Conservation (phyloP, 2,329 filamentous ascomycete species). For the Aspergillus fructus region DNA sequence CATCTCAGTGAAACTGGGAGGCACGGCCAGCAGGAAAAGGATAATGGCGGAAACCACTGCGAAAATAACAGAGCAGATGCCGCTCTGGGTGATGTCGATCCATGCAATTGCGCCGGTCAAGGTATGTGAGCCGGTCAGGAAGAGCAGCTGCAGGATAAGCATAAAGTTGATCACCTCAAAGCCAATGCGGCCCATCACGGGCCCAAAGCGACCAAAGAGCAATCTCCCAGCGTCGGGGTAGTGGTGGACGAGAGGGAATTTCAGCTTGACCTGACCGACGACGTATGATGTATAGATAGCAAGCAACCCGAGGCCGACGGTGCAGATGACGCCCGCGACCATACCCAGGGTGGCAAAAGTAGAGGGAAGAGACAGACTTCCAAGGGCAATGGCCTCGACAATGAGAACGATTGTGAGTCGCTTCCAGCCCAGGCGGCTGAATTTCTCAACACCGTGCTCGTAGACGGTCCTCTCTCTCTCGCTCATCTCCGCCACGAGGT, state of each 20-base stretch:
- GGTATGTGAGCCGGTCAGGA: constrained; percentile 46
- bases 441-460: constrained; percentile 23
- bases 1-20: constrained; percentile 38
- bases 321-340: constrained; percentile 46
- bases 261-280: constrained; percentile 40
- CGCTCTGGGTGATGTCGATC: constrained; percentile 41
- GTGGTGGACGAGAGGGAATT: constrained; percentile 41
- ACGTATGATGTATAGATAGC: constrained; percentile 46
- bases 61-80: constrained; percentile 44
- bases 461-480: constrained; percentile 20
- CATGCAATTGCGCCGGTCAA: constrained; percentile 49
- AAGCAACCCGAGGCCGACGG: constrained; percentile 39
- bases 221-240: constrained; percentile 47
- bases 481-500: constrained; percentile 22
- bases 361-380: constrained; percentile 46
- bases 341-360: constrained; percentile 49
- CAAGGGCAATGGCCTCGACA: constrained; percentile 52
- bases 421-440: constrained; percentile 49
- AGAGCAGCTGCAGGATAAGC: constrained; percentile 44
- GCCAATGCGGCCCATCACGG: constrained; percentile 26
- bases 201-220: constrained; percentile 42
- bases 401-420: constrained; percentile 51
- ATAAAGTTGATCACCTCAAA: constrained; percentile 45
- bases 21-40: constrained; percentile 33
- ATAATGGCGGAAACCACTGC: constrained; percentile 43